A percentile compares a stretch with the other conserved stretches of the same genome.
These are phyloP conservation scores for Backusella parvicylindrica DNA, from an alignment of 192 early-diverging fungal species.

Conservation along the genomic window DNA sequence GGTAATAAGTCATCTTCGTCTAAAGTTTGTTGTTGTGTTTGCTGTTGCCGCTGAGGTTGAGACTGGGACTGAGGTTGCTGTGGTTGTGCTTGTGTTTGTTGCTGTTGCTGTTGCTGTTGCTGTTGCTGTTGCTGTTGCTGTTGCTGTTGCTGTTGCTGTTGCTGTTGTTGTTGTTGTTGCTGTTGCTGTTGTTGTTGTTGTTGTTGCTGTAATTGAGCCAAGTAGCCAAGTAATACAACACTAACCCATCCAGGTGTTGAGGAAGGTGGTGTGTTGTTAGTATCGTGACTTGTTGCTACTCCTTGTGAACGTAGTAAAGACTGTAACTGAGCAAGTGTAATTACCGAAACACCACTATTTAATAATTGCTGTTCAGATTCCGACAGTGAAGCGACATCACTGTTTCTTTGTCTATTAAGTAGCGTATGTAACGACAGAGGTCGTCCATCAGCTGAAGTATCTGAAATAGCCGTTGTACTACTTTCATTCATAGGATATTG, in stretches of 20 bases:
- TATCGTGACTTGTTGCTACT: constrained; percentile 1
- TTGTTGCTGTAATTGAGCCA: neutral
- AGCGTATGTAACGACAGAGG: neutral
- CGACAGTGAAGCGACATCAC: neutral
- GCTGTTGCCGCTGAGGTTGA: constrained; percentile 5
- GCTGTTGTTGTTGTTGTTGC: neutral
- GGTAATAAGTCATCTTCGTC: neutral
- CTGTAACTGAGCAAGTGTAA: neutral
- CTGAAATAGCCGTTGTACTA: neutral
- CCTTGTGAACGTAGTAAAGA: constrained; percentile 2
- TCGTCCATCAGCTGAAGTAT: neutral
- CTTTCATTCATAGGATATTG: neutral
- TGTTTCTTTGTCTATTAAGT: neutral
- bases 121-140: no score
- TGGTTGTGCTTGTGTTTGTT: neutral
- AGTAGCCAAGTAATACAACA: neutral
- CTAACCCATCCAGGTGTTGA: neutral
- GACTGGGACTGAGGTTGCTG: neutral
- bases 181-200: neutral
- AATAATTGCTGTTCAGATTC: constrained; percentile 1
- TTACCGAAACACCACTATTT: neutral
- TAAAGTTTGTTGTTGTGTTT: neutral
- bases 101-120: neutral
- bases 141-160: no score
- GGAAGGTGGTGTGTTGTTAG: neutral